Evolutionary conservation across 129 eudicot species (phyloP).

Genomic region (Chrysanthemum seticuspe): DNA sequence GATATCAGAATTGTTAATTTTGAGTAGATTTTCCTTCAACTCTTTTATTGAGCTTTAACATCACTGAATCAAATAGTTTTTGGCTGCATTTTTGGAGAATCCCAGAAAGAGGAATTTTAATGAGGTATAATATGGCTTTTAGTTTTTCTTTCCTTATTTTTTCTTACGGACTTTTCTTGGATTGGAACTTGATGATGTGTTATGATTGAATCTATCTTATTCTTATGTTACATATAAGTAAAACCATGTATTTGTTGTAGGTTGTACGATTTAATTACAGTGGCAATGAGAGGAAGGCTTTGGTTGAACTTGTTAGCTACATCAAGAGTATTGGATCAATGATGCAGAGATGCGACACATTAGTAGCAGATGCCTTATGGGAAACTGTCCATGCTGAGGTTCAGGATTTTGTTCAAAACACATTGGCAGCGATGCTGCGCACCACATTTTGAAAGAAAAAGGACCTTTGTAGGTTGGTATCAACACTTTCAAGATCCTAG

Average conservation of each 20-base stretch:
- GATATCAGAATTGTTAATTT: too few species aligned
- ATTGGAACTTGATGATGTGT: slow-evolving; percentile 3
- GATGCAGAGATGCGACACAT: slow-evolving; percentile 89
- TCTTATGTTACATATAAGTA: slow-evolving; percentile 2
- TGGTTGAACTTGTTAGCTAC: slow-evolving; percentile 88
- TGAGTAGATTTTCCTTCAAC: too few species aligned
- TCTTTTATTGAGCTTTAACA: too few species aligned
- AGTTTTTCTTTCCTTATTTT: too few species aligned
- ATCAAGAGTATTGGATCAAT: slow-evolving; percentile 91
- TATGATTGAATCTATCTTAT: neutral
- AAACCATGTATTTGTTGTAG: slow-evolving; percentile 36
- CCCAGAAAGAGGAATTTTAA: too few species aligned
- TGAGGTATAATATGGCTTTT: too few species aligned
- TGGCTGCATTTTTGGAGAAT: too few species aligned
- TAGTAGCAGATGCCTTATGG: slow-evolving; percentile 95
- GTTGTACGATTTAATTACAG: slow-evolving; percentile 91
- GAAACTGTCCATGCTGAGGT: slow-evolving; percentile 98
- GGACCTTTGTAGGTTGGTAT: slow-evolving; percentile 78
- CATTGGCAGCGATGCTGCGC: slow-evolving; percentile 80
- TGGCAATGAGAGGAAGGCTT: slow-evolving; percentile 84
- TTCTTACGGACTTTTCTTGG: too few species aligned
- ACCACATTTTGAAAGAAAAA: slow-evolving; percentile 93
- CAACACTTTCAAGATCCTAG: neutral
- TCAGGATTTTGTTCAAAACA: slow-evolving; percentile 97
- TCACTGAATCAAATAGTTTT: too few species aligned